Base-by-base conservation (phyloP, 441 rosid species). In the Euphorbia celastroides region DNA sequence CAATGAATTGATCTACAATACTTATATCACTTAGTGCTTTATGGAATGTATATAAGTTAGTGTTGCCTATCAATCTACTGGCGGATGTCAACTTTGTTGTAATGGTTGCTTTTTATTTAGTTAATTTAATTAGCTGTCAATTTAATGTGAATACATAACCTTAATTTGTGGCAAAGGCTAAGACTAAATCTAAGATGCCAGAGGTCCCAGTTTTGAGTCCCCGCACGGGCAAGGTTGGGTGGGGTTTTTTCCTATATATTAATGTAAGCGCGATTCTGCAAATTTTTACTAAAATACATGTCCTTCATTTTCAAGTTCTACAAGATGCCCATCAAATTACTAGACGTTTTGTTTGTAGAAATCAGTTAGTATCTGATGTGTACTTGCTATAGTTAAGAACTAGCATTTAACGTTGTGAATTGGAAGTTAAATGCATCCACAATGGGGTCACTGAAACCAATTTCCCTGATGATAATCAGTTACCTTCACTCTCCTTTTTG, bases 401-500 rank as follows among this genome's bases (percentile, higher is more conserved):
- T 57, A 1, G 19, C 13, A 22, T 23, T 67, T 52, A 19, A 14
- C 48, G 30, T 57, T n/a, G 9, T 60, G 46, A 58, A 34, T 48
- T 25, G 30, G 44, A 16, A 31, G 31, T 41, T 70, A 8, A 38
- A 25, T 59, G 58, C 71, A 16, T 48, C 50, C 38, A 28, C 28
- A 11, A n/a, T 57, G 23, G 26, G 65, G 52, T 16, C 28, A 22
- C 27, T 28, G n/a, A 48, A 50, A 57, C 19, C 13, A 42, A 32
- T 64, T 75, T 58, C 31, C 57, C 60, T 58, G 41, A 25, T 44
- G 41, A 9, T 32, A 17, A 60, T 56, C 14, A 22, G 57, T 57
- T 32, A 26, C 30, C 28, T 63, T 63, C n/a, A 20, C 26, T 60
- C 14, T 64, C 9, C 51, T 58, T 58, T 63, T 23, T 57, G 72